These are phyloP conservation scores for Jimgerdemannia flammicorona DNA, from an alignment of 192 early-diverging fungal species.

Conservation along the genomic window DNA sequence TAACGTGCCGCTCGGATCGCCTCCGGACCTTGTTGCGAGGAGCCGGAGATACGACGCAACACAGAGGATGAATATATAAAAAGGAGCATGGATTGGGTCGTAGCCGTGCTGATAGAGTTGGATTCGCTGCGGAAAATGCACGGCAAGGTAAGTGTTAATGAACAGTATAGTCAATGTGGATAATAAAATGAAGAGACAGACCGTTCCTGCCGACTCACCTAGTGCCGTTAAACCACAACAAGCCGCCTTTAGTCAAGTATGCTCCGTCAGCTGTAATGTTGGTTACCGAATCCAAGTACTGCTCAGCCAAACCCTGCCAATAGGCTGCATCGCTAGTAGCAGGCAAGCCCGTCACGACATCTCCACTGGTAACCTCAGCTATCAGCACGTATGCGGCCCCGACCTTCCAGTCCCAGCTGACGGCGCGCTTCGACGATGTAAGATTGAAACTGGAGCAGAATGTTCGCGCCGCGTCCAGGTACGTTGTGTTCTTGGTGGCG, in stretches of 20 bases:
- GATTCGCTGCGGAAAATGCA: background rate
- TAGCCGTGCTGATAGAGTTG: background rate
- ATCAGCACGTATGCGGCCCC: background rate
- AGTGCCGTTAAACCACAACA: background rate
- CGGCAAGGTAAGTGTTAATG: background rate
- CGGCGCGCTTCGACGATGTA: background rate
- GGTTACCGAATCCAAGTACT: background rate
- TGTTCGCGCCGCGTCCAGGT: background rate
- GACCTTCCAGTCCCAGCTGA: background rate
- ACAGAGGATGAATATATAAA: background rate
- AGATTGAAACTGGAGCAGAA: background rate
- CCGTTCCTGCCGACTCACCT: background rate
- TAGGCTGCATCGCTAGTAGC: background rate
- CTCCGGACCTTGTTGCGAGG: background rate
- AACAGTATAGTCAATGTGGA: no score
- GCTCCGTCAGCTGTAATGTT: background rate
- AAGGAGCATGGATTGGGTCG: background rate
- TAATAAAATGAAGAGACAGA: no score
- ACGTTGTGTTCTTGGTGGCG: constrained; percentile 30
- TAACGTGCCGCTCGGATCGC: constrained; percentile 6
- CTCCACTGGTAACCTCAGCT: background rate
- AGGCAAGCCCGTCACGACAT: background rate
- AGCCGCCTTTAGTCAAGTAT: background rate
- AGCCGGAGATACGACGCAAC: background rate
- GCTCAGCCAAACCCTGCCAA: background rate